A percentile compares a stretch with the other conserved stretches of the same genome.
Conservation (phyloP, 108 stramenopile species). For the Chaetoceros tenuissimus region DNA sequence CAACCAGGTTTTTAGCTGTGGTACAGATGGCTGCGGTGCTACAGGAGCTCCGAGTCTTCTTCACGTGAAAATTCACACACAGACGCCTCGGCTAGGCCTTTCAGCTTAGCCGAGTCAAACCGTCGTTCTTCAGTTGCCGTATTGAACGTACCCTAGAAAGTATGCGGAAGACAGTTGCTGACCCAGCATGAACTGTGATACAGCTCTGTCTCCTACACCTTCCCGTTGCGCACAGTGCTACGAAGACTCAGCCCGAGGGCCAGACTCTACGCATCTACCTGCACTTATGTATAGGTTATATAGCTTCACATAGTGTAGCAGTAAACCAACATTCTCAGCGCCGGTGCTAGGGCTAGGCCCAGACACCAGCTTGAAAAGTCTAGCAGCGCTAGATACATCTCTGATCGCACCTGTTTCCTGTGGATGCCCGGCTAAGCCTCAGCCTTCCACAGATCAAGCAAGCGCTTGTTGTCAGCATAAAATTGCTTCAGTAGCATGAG, state of each 20-base stretch:
- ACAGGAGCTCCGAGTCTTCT: background rate
- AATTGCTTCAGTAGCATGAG: no score
- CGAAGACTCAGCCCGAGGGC: background rate
- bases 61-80: background rate
- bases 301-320: constrained; percentile 12
- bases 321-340: constrained; percentile 17
- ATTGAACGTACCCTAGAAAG: constrained; percentile 1
- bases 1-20: constrained; percentile 93
- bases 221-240: background rate
- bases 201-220: no score
- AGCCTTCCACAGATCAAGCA: no score
- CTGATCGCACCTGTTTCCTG: no score
- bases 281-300: constrained; percentile 3
- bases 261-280: background rate
- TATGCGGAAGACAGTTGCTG: background rate
- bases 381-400: no score
- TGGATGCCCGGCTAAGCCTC: no score
- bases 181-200: background rate
- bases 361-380: no score
- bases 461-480: no score
- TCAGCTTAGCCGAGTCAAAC: background rate
- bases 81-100: background rate
- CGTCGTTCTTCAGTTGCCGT: background rate
- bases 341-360: no score
- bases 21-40: background rate